Evolutionary conservation across 2,329 filamentous ascomycete genomes (phyloP), one percentile per base, ranked within the genome.

Genomic region (Harringtonia lauricola): DNA sequence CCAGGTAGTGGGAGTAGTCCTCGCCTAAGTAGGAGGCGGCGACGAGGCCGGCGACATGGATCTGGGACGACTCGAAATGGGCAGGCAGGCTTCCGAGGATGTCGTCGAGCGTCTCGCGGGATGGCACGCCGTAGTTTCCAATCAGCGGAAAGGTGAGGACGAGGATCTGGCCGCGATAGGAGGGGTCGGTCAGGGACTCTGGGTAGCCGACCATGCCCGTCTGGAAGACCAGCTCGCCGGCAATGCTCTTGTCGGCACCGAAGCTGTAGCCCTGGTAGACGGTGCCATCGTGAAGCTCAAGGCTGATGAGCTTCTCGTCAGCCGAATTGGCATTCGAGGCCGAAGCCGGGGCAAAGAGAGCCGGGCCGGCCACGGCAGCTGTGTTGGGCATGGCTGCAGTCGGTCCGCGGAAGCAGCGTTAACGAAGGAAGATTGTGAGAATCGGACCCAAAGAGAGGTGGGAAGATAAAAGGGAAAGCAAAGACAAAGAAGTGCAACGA

Each of bases 191-290:
- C 55, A 92, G 74, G 39, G 83, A 94, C 72, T 98, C 92, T 35
- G 92, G 89, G 63, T 98, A 98, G 59, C 92, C 92, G 55, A 96
- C 92, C 89, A 96, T 95, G 65, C 92, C 92, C 46, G 92, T 98
- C 75, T 96, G 90, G 71, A 98, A 98, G 67, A 98, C 92, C 62
- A 98, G 74, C 73, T 98, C 92, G 64, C 92, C 92, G 53, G 90
- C 85, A 58, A 94, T 80, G 69, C 86, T 95, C 76, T 89, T 95
- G 59, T 86, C 75, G 51, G 90, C 89, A 65, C 92, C 92, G 62
- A 98, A 98, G 75, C 88, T 95, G 71, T 86, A 88, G 55, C 92
- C 92, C 62, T 94, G 86, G 72, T 88, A 94, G 59, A 87, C 77
- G 46, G 83, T 79, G 65, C 89, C 88, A 71, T 96, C 89, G 64